phyloP scores from a whole-genome alignment of 768 basidiomycete species.

The Filobasidium wieringae region DNA sequence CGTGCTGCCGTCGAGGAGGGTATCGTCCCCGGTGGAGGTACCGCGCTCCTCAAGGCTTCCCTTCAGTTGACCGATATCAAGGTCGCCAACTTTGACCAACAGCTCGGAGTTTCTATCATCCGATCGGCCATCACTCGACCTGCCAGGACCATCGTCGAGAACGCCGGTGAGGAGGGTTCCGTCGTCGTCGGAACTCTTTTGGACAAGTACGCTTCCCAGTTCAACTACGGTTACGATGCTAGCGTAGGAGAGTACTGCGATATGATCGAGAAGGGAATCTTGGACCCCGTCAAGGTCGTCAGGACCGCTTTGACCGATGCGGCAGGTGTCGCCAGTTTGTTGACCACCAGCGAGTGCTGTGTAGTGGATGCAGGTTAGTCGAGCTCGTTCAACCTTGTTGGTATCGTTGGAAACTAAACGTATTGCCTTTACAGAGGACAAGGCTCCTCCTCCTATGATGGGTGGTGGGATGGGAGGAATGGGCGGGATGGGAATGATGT shows the following conservation, averaged over 20 bases:
- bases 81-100: constrained; percentile 90
- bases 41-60: constrained; percentile 58
- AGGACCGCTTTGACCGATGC: constrained; percentile 86
- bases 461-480: constrained; percentile 44
- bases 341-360: constrained; percentile 86
- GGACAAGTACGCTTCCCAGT: constrained; percentile 53
- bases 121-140: constrained; percentile 72
- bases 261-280: constrained; percentile 87
- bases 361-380: constrained; percentile 86
- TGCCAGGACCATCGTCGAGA: constrained; percentile 74
- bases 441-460: constrained; percentile 53
- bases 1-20: constrained; percentile 97
- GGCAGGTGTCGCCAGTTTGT: constrained; percentile 75
- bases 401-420: neutral
- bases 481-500: constrained; percentile 47
- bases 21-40: constrained; percentile 92
- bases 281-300: constrained; percentile 93
- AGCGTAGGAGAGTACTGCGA: constrained; percentile 83
- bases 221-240: constrained; percentile 86
- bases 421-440: constrained; percentile 44
- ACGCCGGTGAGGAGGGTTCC: constrained; percentile 85
- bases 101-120: constrained; percentile 88
- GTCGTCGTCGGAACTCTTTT: constrained; percentile 85
- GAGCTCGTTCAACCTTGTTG: no score
- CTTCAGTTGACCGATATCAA: constrained; percentile 50